Conservation (phyloP, 2,329 filamentous ascomycete species). For the Aspergillus flavus region DNA sequence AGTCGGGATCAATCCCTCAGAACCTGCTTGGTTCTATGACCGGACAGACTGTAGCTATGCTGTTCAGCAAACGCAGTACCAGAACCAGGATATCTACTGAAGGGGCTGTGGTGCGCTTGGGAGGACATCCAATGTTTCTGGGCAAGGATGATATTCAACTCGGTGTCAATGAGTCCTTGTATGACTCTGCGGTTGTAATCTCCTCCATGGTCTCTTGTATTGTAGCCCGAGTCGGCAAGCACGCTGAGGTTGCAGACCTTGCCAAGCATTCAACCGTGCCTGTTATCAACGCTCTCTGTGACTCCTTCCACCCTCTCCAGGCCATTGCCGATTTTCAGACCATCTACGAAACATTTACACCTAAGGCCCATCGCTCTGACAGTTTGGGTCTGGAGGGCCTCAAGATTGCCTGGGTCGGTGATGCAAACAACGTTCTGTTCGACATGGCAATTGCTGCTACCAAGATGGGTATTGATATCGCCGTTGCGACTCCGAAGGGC, state of each 20-base stretch:
- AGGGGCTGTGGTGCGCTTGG: constrained; percentile 82
- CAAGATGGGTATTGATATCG: constrained; percentile 83
- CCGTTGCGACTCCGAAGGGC: constrained; percentile 82
- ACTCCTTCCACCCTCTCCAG: constrained; percentile 91
- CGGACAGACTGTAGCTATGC: constrained; percentile 86
- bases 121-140: constrained; percentile 94
- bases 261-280: constrained; percentile 75
- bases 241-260: constrained; percentile 72
- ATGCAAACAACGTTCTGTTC: constrained; percentile 96
- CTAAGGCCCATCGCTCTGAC: constrained; percentile 39
- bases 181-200: constrained; percentile 87
- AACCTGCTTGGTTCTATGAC: constrained; percentile 64
- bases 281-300: constrained; percentile 84
- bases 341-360: constrained; percentile 74
- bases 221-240: constrained; percentile 75
- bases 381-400: constrained; percentile 74
- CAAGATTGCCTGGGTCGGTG: constrained; percentile 94
- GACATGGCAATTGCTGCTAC: constrained; percentile 85
- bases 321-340: constrained; percentile 93
- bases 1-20: constrained; percentile 64
- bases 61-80: constrained; percentile 95
- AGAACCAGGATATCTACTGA: constrained; percentile 93
- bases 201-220: constrained; percentile 90
- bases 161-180: constrained; percentile 90
- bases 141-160: constrained; percentile 96